Base-by-base conservation (phyloP, 495 filamentous ascomycete genomes). In the Neurospora tetraspora region DNA sequence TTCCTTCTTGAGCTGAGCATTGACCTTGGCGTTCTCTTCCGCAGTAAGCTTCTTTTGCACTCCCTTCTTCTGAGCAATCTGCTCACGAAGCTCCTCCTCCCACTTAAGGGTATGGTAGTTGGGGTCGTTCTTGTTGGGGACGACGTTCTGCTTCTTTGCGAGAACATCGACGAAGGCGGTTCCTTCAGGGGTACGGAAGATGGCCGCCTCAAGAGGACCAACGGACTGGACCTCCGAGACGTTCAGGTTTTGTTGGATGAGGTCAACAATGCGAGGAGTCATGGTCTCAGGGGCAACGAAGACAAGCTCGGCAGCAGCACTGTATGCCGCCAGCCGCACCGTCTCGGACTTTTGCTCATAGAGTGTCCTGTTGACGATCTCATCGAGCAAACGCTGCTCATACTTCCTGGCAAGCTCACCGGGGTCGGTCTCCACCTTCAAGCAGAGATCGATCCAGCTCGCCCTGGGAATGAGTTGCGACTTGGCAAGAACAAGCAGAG, bases 81-180 rank as follows among this genome's bases (percentile, higher is more conserved):
- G 94, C 40, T 88, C 87, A 68, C 94, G 83, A n/a, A 98, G 86
- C 72, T 98, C 96, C 77, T 92, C 90, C 80, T 99, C 96, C 96
- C 96, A 99, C 82, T 97, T 98, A 69, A 97, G 78, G 1, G 93
- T 97, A 76, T 98, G 92, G 74, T 97, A 97, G 79, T 98, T 96
- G 79, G 93, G 97, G 71, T 78, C 89, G 75, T 91, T 97, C 81
- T 93, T 97, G 77, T 92, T 88, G 9, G 92, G 87, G 16, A 88
- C 77, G n/a, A 85, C 84, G 68, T 84, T 86, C 75, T 90, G 89
- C 79, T 95, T 95, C 76, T 89, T 92, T 39, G 91, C 92, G 5
- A 99, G 85, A 7, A 98, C 93, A 80, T 99, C 95, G 36, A 99
- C 86, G 75, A 96, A 98, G 7, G 89, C 86, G 0, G 91, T 93